Base-by-base conservation (phyloP, 1,284 basidiomycete species). In the Trametes hirsuta region DNA sequence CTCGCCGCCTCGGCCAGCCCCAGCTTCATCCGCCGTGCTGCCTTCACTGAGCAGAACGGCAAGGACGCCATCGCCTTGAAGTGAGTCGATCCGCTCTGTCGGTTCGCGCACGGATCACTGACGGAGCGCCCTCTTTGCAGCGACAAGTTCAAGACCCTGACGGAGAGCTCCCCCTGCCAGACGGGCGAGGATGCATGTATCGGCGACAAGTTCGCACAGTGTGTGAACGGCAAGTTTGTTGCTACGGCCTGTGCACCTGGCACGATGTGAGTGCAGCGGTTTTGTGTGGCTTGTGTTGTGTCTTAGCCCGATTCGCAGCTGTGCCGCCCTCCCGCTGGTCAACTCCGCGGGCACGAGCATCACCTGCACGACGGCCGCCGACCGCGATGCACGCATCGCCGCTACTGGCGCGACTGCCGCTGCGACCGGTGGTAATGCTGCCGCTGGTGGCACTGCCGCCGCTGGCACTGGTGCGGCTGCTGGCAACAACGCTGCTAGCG, bases 241-340 rank as follows among this genome's bases (percentile, higher is more conserved):
- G 51, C 76, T 34, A 77, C 77, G 12, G 58, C 67, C 0, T 87
- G 85, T 63, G 75, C 71, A 10, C 68, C 71, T 30, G 71, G 72
- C 2, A 64, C 74, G 24, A 73, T 70, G 30, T 62, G 40, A 55
- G 62, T 54, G 2, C 18, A 18, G 10, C n/a, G n/a, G 25, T 12
- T 8, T 36, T n/a, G 4, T 24, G n/a, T 21, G n/a, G 49, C 48
- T 52, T 11, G 18, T n/a, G 14, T 39, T 30, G n/a, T 53, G 47
- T 46, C 18, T 55, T 40, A 47, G 53, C 40, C 21, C 10, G 10
- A 14, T 24, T n/a, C 46, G 15, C 37, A 65, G 64, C 51, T 88
- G 86, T 69, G 76, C 77, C 36, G 84, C 84, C 5, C 79, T 87
- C 48, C 85, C 86, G n/a, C 77, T 87, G 42, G 84, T 85, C 51